A percentile compares a stretch with the other conserved stretches of the same genome.
These are phyloP conservation scores for Quercus lobata DNA, from an alignment of 331 rosid genomes.

Conservation along the genomic window DNA sequence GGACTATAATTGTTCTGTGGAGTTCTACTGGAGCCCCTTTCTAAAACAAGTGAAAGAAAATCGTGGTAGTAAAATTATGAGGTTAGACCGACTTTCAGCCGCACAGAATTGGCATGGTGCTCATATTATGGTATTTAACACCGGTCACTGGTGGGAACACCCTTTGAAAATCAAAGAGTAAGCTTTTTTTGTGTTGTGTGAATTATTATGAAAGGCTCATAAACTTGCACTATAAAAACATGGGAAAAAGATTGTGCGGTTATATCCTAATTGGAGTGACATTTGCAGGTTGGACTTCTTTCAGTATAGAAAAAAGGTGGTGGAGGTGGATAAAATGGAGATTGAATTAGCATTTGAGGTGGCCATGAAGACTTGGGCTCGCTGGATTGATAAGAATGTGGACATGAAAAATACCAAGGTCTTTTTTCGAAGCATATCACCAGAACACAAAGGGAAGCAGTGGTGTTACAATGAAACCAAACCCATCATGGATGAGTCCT, in stretches of 20 bases:
- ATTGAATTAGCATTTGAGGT: slow-evolving; percentile 20
- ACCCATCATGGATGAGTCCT: slow-evolving; percentile 24
- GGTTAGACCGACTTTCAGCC: slow-evolving; percentile 27
- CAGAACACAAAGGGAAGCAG: slow-evolving; percentile 40
- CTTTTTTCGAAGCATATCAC: slow-evolving; percentile 43
- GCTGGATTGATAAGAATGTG: slow-evolving; percentile 34
- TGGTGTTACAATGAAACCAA: slow-evolving; percentile 36
- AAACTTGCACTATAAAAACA: no score
- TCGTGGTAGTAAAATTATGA: slow-evolving; percentile 23
- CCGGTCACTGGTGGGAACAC: slow-evolving; percentile 45
- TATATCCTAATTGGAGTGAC: neutral
- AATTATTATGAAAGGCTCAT: neutral
- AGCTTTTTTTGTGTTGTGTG: neutral
- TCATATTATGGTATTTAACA: slow-evolving; percentile 47
- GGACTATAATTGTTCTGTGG: slow-evolving; percentile 40
- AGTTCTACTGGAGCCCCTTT: slow-evolving; percentile 52
- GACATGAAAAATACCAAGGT: slow-evolving; percentile 24
- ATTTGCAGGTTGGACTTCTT: slow-evolving; percentile 33
- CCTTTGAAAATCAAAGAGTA: slow-evolving; percentile 27
- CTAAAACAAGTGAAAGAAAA: slow-evolving; percentile 32
- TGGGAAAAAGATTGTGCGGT: no score
- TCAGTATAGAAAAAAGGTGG: slow-evolving; percentile 13
- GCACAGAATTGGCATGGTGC: slow-evolving; percentile 32
- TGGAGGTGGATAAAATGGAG: slow-evolving; percentile 20
- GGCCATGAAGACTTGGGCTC: slow-evolving; percentile 40